Evolutionary conservation across 108 stramenopile genomes (phyloP), one percentile per base, ranked within the genome.

Genomic region (Nitzschia sp.): DNA sequence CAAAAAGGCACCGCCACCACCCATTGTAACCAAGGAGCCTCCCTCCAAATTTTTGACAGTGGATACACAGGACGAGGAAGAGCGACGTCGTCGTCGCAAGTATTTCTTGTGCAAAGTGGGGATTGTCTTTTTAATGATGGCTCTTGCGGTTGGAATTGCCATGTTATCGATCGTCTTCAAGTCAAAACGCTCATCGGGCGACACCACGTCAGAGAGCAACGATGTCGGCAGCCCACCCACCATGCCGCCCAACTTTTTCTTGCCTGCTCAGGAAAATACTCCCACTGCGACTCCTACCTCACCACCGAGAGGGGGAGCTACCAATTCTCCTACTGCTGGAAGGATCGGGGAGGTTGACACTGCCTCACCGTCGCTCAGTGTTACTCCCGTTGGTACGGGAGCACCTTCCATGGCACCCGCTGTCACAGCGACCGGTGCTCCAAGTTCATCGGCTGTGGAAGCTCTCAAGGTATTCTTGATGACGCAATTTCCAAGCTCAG

Each of bases 101-200:
- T 6, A 50, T 19, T 64, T 15, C 47, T 38, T 55, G 22, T 26
- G 31, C 21, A 53, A 66, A 38, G 0, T 54, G 1, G 53, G 25
- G 13, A 30, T 66, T 17, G 33, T 55, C 2, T 17, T 53, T 23
- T 36, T 66, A 6, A 9, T 66, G 50, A 0, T 66, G 17, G 30
- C 53, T n/a, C 17, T 66, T 11, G 22, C 26, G 0, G 53, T 34
- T 53, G 66, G 47, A 26, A 54, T 66, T 66, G 66, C 45, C 35
- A 45, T 54, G 33, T 50, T 66, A 53, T 35, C 47, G 1, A 6
- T 66, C 16, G 47, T 66, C 21, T 38, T 66, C 21, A 47, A 26
- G 26, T 17, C 53, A 22, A 66, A 27, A 17, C 25, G 33, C 1
- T 21, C 41, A 6, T 6, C 26, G 15, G 30, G 16, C 1, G 17